Percentiles rank a stretch among this genome's conserved stretches.
Conservation (phyloP, 164 flowering plant genomes). For the Warburgia ugandensis region DNA sequence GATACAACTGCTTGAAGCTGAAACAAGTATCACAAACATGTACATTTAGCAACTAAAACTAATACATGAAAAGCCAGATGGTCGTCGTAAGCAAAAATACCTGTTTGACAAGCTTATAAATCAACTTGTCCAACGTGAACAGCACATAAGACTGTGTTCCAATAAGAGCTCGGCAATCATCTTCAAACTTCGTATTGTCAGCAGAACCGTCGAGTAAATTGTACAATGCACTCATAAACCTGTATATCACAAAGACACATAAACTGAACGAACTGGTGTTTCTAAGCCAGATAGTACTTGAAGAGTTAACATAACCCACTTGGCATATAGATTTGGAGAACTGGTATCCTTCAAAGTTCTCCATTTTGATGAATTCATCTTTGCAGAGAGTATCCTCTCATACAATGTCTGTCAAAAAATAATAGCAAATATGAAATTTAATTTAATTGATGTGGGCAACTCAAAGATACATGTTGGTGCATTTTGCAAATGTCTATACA, state of each 20-base stretch:
- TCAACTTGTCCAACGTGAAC: constrained; percentile 89
- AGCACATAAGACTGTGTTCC: constrained; percentile 94
- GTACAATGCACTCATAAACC: constrained; percentile 79
- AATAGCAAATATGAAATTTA: background rate
- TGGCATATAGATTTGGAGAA: constrained; percentile 62
- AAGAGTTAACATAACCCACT: constrained; percentile 30
- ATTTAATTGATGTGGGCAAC: background rate
- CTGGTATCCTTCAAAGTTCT: constrained; percentile 39
- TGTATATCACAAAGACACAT: constrained; percentile 19
- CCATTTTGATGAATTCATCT: constrained; percentile 74
- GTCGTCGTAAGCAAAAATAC: constrained; percentile 17
- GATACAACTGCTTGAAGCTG: constrained; percentile 83
- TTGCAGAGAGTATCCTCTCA: constrained; percentile 87
- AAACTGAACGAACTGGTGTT: background rate
- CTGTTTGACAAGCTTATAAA: constrained; percentile 79
- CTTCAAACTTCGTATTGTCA: constrained; percentile 92
- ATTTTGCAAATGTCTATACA: background rate
- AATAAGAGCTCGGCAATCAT: constrained; percentile 86
- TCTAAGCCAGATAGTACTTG: background rate
- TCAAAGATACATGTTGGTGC: background rate
- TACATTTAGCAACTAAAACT: background rate
- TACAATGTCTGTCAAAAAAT: constrained; percentile 53
- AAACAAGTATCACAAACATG: constrained; percentile 3
- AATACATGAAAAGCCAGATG: background rate
- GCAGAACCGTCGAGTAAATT: constrained; percentile 83